These are phyloP conservation scores for Helotiales sp. DNA, from an alignment of 2,329 filamentous ascomycete genomes.

Conservation along the genomic window DNA sequence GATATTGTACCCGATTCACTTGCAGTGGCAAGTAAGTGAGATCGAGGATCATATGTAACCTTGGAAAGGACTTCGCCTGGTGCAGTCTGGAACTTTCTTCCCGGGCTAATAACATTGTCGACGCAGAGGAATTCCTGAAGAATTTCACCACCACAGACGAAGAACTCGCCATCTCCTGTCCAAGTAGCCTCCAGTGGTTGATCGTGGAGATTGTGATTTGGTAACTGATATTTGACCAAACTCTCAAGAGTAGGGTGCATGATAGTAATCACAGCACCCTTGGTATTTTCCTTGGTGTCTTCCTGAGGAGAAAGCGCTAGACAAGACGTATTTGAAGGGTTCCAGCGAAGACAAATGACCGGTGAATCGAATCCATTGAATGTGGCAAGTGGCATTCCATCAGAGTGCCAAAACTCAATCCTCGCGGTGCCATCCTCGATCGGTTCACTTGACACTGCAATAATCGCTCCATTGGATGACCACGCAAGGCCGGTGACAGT, in stretches of 20 bases:
- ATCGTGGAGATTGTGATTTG: slow-evolving; percentile 55
- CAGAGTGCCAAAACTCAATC: slow-evolving; percentile 60
- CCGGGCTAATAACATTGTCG: slow-evolving; percentile 52
- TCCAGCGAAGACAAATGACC: slow-evolving; percentile 66
- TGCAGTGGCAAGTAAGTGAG: slow-evolving; percentile 61
- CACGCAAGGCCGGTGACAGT: slow-evolving; percentile 65
- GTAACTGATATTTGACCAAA: slow-evolving; percentile 52
- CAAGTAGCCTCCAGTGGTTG: slow-evolving; percentile 63
- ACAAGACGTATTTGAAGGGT: slow-evolving; percentile 58
- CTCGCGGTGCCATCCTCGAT: slow-evolving; percentile 52
- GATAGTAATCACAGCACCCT: slow-evolving; percentile 60
- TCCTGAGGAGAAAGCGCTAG: slow-evolving; percentile 62
- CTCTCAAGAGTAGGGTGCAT: slow-evolving; percentile 44
- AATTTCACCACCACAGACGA: slow-evolving; percentile 62
- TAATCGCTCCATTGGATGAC: slow-evolving; percentile 59
- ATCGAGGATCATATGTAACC: slow-evolving; percentile 60
- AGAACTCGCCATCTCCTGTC: slow-evolving; percentile 62
- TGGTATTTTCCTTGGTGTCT: slow-evolving; percentile 55
- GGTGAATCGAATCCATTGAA: slow-evolving; percentile 65
- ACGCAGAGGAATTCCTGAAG: slow-evolving; percentile 55
- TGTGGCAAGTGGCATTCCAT: slow-evolving; percentile 57
- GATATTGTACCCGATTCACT: slow-evolving; percentile 65
- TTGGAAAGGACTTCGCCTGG: slow-evolving; percentile 59
- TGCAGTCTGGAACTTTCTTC: slow-evolving; percentile 57
- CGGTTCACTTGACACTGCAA: slow-evolving; percentile 63